Conservation (phyloP, 208 protist species). For the Histomonas meleagridis region DNA sequence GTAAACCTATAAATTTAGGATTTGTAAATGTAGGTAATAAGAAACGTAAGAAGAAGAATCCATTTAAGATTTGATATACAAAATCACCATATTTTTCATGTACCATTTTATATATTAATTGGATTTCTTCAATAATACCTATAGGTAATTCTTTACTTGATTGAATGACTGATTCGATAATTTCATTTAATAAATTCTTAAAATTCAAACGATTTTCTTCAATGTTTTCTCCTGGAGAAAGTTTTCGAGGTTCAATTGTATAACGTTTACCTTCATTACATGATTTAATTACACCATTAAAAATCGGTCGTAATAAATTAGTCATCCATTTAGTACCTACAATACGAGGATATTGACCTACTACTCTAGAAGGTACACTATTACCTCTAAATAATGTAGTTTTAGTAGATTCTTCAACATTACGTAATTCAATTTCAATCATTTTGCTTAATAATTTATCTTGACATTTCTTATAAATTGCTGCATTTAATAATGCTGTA, state of each 20-base stretch:
- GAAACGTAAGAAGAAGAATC: constrained; percentile 1
- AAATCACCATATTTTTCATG: not conserved
- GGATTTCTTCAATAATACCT: not conserved
- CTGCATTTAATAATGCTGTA: not conserved
- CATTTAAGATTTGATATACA: not conserved
- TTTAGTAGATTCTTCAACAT: not conserved
- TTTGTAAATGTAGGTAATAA: not conserved
- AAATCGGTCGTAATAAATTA: not conserved
- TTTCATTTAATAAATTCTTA: not conserved
- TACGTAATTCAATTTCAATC: not conserved
- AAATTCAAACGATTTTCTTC: constrained; percentile 12
- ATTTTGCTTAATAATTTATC: not conserved
- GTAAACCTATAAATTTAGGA: not conserved
- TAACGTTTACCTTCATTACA: not conserved
- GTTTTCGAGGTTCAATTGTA: not conserved
- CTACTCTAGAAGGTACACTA: not conserved
- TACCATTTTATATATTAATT: not conserved
- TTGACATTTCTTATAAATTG: not conserved
- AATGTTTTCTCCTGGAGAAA: not conserved
- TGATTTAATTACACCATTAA: not conserved
- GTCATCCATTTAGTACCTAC: not conserved
- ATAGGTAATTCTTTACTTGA: not conserved
- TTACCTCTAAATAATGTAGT: not conserved
- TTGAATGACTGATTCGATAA: not conserved
- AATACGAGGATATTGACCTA: not conserved